A percentile compares a stretch with the other conserved stretches of the same genome.
phyloP scores from a whole-genome alignment of 106 monocot genomes.

The Dendrobium officinale region DNA sequence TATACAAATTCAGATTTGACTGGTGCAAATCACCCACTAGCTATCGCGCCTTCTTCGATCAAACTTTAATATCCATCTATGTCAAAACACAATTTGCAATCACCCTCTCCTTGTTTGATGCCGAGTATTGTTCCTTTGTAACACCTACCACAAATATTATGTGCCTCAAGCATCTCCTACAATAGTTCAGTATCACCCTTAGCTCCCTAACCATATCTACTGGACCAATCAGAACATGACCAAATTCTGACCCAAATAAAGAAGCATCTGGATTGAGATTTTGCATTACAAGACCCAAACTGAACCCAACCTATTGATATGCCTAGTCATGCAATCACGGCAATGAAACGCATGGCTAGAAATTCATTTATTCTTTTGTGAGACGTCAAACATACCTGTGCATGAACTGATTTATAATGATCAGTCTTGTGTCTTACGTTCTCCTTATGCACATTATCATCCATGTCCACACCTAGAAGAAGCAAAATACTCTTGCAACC shows the following conservation, averaged over 20 bases:
- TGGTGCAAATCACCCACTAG: too few species aligned
- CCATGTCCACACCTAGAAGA: background rate
- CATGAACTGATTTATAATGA: conserved; percentile 5
- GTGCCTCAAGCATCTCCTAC: too few species aligned
- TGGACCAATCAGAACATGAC: background rate
- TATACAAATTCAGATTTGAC: too few species aligned
- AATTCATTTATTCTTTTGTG: background rate
- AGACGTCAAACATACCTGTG: background rate
- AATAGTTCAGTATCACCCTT: too few species aligned
- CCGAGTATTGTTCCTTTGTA: too few species aligned
- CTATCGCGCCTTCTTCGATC: too few species aligned
- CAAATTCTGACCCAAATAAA: background rate
- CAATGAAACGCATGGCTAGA: background rate
- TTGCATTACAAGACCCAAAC: background rate
- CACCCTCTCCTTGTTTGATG: too few species aligned
- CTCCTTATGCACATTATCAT: background rate
- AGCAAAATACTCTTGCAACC: background rate
- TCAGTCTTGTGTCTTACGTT: background rate
- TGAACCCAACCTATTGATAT: background rate
- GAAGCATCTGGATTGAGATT: background rate
- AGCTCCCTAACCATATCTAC: too few species aligned
- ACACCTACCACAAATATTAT: too few species aligned
- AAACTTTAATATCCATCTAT: too few species aligned
- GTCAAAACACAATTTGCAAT: too few species aligned
- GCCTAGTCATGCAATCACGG: background rate